Evolutionary conservation across 768 basidiomycete species (phyloP).

Genomic region (Kwoniella pini): DNA sequence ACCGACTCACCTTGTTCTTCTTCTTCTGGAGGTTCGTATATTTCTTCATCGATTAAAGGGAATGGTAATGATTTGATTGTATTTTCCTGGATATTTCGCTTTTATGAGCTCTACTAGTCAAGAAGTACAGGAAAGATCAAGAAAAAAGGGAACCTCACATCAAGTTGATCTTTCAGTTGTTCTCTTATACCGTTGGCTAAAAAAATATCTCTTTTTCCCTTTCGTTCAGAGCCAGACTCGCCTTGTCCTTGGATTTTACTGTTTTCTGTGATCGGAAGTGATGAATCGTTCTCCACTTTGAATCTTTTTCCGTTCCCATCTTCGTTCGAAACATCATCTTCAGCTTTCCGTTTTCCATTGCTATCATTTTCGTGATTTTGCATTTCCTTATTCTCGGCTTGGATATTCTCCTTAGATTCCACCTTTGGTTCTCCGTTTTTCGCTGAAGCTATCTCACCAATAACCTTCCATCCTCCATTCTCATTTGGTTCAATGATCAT

Average conservation of each 20-base stretch:
- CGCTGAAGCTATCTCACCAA: conserved; percentile 8
- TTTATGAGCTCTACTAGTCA: neutral
- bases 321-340: neutral
- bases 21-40: conserved; percentile 51
- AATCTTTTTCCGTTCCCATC: conserved; percentile 1
- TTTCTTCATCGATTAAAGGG: conserved; percentile 50
- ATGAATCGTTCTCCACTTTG: conserved; percentile 2
- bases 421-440: conserved; percentile 1
- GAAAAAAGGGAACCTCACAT: conserved; percentile 22
- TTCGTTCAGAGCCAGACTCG: too few relatives aligned
- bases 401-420: conserved; percentile 4
- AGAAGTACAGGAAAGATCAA: too few relatives aligned
- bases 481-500: conserved; percentile 45
- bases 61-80: conserved; percentile 35
- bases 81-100: conserved; percentile 15
- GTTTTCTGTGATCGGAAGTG: neutral
- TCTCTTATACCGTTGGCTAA: conserved; percentile 42
- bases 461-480: neutral
- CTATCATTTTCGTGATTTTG: neutral
- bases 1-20: conserved; percentile 32
- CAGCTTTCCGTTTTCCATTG: conserved; percentile 8
- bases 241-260: neutral
- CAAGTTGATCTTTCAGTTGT: conserved; percentile 24
- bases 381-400: too few relatives aligned
- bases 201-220: conserved; percentile 50